Evolutionary conservation across 108 stramenopile genomes (phyloP), one percentile per base, ranked within the genome.

Genomic region (Nannochloropsis gaditana): DNA sequence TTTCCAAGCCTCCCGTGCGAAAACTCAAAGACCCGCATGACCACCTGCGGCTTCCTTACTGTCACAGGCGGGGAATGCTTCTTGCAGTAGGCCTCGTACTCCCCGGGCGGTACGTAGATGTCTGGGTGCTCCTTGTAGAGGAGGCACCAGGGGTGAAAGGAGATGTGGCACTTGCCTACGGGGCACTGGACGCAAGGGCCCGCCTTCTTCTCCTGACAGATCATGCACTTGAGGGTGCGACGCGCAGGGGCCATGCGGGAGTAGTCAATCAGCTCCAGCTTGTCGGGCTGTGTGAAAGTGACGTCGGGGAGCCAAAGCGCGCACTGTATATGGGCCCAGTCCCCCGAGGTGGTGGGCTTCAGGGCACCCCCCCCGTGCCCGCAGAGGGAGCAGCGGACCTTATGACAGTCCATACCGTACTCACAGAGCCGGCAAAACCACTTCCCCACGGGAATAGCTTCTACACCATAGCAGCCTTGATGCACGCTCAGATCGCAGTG

Each of bases 151-250:
- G 86, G 86, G 59, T 86, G 86, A 19, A 45, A 42, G n/a, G 45
- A 81, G 41, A 43, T 9, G 5, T 45, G 45, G 43, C 86, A 86
- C 83, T 82, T 42, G 10, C 86, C 86, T 5, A 82, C 45, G 81
- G 45, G 43, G 83, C 86, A 86, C 44, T 86, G 86, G 19, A 86
- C 83, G 82, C 83, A 84, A 19, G 86, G 82, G 42, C 86, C 86
- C 45, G 42, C 45, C 43, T 21, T 86, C 43, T 43, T 84, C 42
- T 50, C 86, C 44, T 83, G 45, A 44, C 45, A 86, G 43, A 42
- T 83, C 44, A 45, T 86, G 82, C 43, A 81, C 43, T 42, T 43
- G 45, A 21, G 21, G 81, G 86, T 86, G 82, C 42, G 82, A 50
- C 79, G 43, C 17, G 44, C 41, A 9, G 44, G 79, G 47, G 47